A percentile compares a stretch with the other conserved stretches of the same genome.
Evolutionary conservation across 2,329 filamentous ascomycete genomes (phyloP).

Genomic region (Arthrobotrys conoides): DNA sequence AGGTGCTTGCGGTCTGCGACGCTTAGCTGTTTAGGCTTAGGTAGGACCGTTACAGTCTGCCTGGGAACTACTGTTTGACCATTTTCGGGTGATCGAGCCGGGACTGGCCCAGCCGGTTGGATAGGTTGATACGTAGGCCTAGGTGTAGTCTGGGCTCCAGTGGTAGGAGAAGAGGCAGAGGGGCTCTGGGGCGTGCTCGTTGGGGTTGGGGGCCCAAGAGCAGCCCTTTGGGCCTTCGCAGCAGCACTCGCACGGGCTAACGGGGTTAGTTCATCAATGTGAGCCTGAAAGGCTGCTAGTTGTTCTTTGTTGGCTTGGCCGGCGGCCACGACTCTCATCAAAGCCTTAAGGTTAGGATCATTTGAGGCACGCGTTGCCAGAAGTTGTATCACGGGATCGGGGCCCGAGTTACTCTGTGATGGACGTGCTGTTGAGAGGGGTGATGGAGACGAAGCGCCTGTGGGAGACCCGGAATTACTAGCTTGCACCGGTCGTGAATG

Average conservation of each 20-base stretch:
- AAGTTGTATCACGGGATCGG: constrained; percentile 85
- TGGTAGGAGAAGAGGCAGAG: constrained; percentile 28
- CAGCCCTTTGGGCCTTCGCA: constrained; percentile 56
- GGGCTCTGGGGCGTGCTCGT: constrained; percentile 38
- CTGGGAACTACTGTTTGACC: constrained; percentile 45
- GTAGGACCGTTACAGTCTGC: constrained; percentile 50
- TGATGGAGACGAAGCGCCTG: not conserved
- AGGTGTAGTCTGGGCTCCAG: constrained; percentile 38
- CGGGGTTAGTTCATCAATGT: constrained; percentile 82
- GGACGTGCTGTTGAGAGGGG: not conserved
- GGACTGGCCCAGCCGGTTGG: constrained; percentile 57
- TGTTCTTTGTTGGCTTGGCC: constrained; percentile 80
- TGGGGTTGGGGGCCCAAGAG: constrained; percentile 49
- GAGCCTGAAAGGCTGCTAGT: constrained; percentile 81
- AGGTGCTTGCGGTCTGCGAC: constrained; percentile 70
- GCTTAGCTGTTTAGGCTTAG: constrained; percentile 58
- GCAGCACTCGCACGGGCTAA: constrained; percentile 59
- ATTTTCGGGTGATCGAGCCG: constrained; percentile 35
- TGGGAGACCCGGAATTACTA: not conserved
- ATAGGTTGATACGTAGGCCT: constrained; percentile 51
- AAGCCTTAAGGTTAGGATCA: constrained; percentile 79
- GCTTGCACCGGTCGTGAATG: not conserved
- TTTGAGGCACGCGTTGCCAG: constrained; percentile 81
- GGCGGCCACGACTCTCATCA: constrained; percentile 87
- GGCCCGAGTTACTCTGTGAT: constrained; percentile 66